These are phyloP conservation scores for Ogataea neopini DNA, from an alignment of 805 yeast species.

Conservation along the genomic window DNA sequence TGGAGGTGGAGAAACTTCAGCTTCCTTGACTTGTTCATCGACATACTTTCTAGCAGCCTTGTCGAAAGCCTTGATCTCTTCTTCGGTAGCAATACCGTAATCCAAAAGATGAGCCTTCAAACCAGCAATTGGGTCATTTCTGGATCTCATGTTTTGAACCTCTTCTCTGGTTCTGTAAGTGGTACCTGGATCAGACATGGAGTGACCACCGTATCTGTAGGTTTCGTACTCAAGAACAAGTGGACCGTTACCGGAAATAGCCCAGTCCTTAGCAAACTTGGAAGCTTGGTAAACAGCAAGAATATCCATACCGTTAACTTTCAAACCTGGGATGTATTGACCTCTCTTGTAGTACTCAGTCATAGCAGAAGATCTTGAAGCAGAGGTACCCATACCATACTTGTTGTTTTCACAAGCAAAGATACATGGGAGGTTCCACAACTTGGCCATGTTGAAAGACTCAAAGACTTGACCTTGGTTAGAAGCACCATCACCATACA, in stretches of 20 bases:
- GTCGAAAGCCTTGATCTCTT: constrained; percentile 90
- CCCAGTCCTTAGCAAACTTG: constrained; percentile 96
- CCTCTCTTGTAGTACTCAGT: constrained; percentile 98
- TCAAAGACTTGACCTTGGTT: constrained; percentile 99
- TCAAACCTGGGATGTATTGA: constrained; percentile 98
- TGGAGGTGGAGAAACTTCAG: constrained; percentile 93
- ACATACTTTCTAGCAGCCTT: constrained; percentile 95
- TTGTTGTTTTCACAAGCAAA: constrained; percentile 98
- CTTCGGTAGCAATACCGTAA: constrained; percentile 85
- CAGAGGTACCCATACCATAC: constrained; percentile 99
- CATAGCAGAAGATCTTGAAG: constrained; percentile 94
- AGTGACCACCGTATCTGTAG: constrained; percentile 99
- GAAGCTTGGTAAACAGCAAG: constrained; percentile 95
- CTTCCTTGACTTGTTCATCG: constrained; percentile 90
- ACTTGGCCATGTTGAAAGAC: constrained; percentile 97
- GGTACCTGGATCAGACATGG: constrained; percentile 99
- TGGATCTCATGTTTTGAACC: constrained; percentile 98
- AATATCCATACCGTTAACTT: constrained; percentile 98
- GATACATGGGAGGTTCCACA: constrained; percentile 94
- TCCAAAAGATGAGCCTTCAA: constrained; percentile 85
- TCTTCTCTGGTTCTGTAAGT: constrained; percentile 99
- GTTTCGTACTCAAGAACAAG: constrained; percentile 95
- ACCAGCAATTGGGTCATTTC: constrained; percentile 97
- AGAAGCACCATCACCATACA: constrained; percentile 99
- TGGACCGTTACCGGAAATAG: constrained; percentile 92